Evolutionary conservation across 2,329 filamentous ascomycete species (phyloP).

Genomic region (Xylariaceae sp.): DNA sequence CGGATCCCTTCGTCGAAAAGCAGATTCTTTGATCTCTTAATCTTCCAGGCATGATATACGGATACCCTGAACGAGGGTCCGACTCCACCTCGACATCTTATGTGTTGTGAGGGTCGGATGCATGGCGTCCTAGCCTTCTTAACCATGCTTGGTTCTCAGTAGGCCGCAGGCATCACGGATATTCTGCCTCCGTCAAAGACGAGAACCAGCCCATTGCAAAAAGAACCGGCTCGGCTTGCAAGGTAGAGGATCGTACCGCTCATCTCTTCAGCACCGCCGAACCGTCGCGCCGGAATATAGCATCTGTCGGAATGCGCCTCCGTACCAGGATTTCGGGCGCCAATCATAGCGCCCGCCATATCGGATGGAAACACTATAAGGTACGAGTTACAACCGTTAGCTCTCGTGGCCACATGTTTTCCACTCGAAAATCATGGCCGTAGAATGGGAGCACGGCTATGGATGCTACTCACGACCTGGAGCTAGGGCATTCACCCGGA

Average conservation of each 20-base stretch:
- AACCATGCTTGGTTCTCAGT: conserved; percentile 17
- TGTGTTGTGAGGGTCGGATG: no score
- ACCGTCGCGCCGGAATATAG: conserved; percentile 28
- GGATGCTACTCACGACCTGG: conserved; percentile 27
- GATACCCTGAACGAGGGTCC: no score
- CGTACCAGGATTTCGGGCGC: conserved; percentile 22
- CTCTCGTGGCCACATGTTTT: neutral
- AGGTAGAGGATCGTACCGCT: conserved; percentile 28
- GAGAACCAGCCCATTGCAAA: conserved; percentile 29
- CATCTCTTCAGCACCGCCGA: conserved; percentile 31
- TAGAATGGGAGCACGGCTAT: no score
- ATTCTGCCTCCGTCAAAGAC: conserved; percentile 28
- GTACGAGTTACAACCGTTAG: neutral
- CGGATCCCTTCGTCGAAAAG: no score
- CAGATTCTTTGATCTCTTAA: no score
- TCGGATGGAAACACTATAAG: conserved; percentile 29
- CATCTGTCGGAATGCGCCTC: conserved; percentile 18
- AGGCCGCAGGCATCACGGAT: conserved; percentile 24
- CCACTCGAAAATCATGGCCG: neutral
- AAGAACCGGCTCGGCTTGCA: conserved; percentile 30
- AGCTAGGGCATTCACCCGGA: conserved; percentile 30
- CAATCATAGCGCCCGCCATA: conserved; percentile 18
- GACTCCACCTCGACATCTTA: no score
- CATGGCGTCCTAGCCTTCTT: neutral
- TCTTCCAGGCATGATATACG: no score